phyloP scores from a whole-genome alignment of 2,329 filamentous ascomycete species.

The Aspergillus ochraceus region DNA sequence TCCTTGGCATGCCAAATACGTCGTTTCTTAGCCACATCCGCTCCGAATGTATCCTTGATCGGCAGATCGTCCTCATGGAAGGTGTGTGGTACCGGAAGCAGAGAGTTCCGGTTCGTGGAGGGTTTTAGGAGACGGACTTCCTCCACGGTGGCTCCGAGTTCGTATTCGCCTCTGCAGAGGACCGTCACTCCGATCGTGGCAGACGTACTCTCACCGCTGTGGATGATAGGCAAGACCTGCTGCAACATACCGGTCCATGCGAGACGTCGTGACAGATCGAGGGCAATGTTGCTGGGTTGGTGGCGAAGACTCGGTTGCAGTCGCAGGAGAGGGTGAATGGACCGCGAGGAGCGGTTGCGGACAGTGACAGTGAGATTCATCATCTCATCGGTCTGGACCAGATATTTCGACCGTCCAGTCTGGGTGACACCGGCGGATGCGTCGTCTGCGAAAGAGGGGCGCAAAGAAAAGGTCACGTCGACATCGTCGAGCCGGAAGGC shows the following conservation, averaged over 20 bases:
- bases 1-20: slow-evolving; percentile 49
- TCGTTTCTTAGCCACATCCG: slow-evolving; percentile 40
- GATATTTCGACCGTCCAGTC: slow-evolving; percentile 48
- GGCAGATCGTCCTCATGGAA: slow-evolving; percentile 27
- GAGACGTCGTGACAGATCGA: slow-evolving; percentile 80
- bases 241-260: slow-evolving; percentile 85
- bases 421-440: slow-evolving; percentile 26
- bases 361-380: slow-evolving; percentile 69
- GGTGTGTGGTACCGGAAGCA: slow-evolving; percentile 6
- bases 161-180: slow-evolving; percentile 78
- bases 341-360: slow-evolving; percentile 68
- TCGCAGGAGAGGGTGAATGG: slow-evolving; percentile 71
- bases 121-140: slow-evolving; percentile 62
- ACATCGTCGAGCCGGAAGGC: slow-evolving; percentile 79
- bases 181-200: slow-evolving; percentile 70
- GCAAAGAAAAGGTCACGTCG: slow-evolving; percentile 56
- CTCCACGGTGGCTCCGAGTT: slow-evolving; percentile 77
- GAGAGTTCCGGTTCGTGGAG: slow-evolving; percentile 12
- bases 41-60: slow-evolving; percentile 41
- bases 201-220: slow-evolving; percentile 59
- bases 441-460: slow-evolving; percentile 28
- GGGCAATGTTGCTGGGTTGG: slow-evolving; percentile 68
- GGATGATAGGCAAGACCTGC: slow-evolving; percentile 65
- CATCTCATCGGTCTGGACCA: slow-evolving; percentile 60
- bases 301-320: slow-evolving; percentile 75